phyloP scores from a whole-genome alignment of 1,284 basidiomycete species.

The Marasmius oreades region DNA sequence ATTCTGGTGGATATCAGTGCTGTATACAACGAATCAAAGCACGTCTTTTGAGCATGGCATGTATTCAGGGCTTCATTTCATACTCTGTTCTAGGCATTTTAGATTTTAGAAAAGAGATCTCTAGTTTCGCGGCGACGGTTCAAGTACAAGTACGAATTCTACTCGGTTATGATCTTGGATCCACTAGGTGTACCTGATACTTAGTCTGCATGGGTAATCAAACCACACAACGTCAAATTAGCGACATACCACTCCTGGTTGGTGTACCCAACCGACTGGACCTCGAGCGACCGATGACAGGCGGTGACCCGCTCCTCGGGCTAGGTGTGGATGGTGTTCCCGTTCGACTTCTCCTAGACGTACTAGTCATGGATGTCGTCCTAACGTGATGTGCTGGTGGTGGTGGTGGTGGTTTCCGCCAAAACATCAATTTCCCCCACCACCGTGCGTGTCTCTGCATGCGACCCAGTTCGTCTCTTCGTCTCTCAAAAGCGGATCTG shows the following conservation, averaged over 20 bases:
- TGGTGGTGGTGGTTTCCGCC: conserved; percentile 16
- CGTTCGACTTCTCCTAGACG: conserved; percentile 28
- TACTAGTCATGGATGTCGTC: conserved; percentile 22
- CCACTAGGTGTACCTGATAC: not conserved
- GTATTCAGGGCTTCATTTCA: no score
- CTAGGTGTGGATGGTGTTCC: conserved; percentile 35
- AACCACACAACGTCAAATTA: not conserved
- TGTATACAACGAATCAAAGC: no score
- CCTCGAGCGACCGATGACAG: not conserved
- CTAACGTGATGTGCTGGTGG: conserved; percentile 11
- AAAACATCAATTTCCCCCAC: conserved; percentile 33
- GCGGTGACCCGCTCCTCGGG: conserved; percentile 33
- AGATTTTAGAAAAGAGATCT: no score
- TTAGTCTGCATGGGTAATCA: no score
- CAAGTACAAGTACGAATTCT: no score
- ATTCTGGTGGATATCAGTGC: no score
- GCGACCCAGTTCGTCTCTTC: conserved; percentile 64
- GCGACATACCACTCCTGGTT: not conserved
- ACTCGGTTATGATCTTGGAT: not conserved
- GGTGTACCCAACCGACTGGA: conserved; percentile 8
- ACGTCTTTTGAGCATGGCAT: no score
- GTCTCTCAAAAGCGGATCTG: conserved; percentile 85
- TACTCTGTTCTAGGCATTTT: no score
- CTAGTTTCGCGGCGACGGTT: no score
- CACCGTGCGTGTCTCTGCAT: conserved; percentile 38